Evolutionary conservation across 441 rosid species (phyloP).

Genomic region (Brassica balearica): DNA sequence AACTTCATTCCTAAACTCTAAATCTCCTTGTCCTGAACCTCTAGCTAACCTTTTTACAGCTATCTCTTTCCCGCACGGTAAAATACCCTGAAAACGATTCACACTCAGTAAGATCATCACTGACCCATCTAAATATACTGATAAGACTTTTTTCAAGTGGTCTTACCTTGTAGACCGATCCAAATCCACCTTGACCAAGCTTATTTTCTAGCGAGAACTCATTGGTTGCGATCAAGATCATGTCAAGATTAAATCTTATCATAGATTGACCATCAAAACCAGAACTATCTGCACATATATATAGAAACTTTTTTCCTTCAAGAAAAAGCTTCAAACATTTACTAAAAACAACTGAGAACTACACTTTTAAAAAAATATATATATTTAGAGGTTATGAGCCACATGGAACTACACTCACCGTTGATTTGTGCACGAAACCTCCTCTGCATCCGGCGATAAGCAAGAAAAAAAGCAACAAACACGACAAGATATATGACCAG

Average conservation of each 20-base stretch:
- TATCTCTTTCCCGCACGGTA: slow-evolving; percentile 47
- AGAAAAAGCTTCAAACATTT: background rate
- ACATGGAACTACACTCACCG: slow-evolving; percentile 23
- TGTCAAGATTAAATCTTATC: slow-evolving; percentile 35
- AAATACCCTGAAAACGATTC: slow-evolving; percentile 46
- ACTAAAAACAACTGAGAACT: background rate
- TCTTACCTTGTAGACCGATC: slow-evolving; percentile 33
- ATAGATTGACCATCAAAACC: slow-evolving; percentile 27
- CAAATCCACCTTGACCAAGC: slow-evolving; percentile 43
- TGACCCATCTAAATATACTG: background rate
- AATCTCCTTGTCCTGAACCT: slow-evolving; percentile 49
- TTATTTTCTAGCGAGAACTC: slow-evolving; percentile 37
- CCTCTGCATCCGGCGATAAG: slow-evolving; percentile 31
- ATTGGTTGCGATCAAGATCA: slow-evolving; percentile 31
- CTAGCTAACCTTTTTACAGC: slow-evolving; percentile 56
- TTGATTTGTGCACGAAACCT: slow-evolving; percentile 26
- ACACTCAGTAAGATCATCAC: slow-evolving; percentile 17
- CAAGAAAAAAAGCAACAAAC: slow-evolving; percentile 37
- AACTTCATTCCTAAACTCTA: slow-evolving; percentile 61
- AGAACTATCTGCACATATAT: slow-evolving; percentile 26
- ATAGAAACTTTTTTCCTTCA: background rate
- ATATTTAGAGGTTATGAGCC: background rate
- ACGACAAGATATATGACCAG: slow-evolving; percentile 17
- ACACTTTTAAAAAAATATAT: background rate
- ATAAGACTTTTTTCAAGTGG: background rate